phyloP scores from a whole-genome alignment of 106 monocot species.

The Dendrobium chrysotoxum region DNA sequence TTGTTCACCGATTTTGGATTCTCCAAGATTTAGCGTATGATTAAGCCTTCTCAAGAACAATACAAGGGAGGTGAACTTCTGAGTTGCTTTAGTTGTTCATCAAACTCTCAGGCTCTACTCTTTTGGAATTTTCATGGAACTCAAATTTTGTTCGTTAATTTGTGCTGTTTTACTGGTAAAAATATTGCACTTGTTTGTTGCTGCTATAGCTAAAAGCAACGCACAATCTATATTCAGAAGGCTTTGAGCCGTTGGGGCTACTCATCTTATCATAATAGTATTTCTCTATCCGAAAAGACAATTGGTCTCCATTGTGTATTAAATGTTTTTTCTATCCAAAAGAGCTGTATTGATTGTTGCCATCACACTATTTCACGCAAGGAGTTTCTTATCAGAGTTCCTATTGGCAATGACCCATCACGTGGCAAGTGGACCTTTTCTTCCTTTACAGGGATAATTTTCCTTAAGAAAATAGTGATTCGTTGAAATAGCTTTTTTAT shows the following conservation, averaged over 20 bases:
- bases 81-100: background rate
- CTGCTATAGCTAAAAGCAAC: background rate
- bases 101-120: background rate
- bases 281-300: too few relatives aligned
- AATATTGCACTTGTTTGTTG: background rate
- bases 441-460: background rate
- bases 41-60: background rate
- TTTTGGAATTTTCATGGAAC: background rate
- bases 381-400: background rate
- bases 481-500: too few relatives aligned
- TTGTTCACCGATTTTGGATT: slow-evolving; percentile 18
- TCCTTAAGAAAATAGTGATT: too few relatives aligned
- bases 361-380: background rate
- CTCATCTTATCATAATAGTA: too few relatives aligned
- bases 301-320: background rate
- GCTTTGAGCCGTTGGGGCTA: too few relatives aligned
- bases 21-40: background rate
- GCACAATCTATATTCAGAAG: too few relatives aligned
- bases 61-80: background rate
- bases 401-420: background rate
- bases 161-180: background rate
- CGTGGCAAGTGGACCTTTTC: background rate
- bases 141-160: background rate
- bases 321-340: background rate
- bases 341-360: background rate